Evolutionary conservation across 306 rosid genomes (phyloP).

Genomic region (Rosa persica): DNA sequence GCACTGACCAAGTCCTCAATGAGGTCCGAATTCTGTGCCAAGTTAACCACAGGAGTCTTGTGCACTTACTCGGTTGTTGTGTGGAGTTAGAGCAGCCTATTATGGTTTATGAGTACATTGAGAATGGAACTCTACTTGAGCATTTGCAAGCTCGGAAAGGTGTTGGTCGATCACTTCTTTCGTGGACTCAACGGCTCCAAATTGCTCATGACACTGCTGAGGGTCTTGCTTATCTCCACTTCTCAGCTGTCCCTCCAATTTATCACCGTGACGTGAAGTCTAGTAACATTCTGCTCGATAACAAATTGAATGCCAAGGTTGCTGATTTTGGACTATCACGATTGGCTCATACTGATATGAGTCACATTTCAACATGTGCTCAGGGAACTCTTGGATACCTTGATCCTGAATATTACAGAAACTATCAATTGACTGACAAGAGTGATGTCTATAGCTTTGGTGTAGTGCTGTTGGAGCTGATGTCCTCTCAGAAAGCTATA

Average conservation of each 20-base stretch:
- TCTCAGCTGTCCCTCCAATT: constrained; percentile 73
- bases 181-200: constrained; percentile 60
- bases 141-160: constrained; percentile 45
- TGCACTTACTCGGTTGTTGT: constrained; percentile 70
- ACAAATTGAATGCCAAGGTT: constrained; percentile 61
- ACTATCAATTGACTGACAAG: constrained; percentile 66
- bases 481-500: constrained; percentile 71
- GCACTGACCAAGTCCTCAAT: constrained; percentile 76
- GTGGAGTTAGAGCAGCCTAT: constrained; percentile 78
- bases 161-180: constrained; percentile 21
- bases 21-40: constrained; percentile 87
- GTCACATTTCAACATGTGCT: constrained; percentile 79
- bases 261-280: constrained; percentile 85
- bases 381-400: constrained; percentile 80
- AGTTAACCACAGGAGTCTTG: constrained; percentile 81
- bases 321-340: constrained; percentile 71
- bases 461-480: constrained; percentile 61
- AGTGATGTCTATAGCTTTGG: constrained; percentile 80
- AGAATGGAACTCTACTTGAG: constrained; percentile 67
- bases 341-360: constrained; percentile 72
- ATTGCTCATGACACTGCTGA: constrained; percentile 65
- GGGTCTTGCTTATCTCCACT: constrained; percentile 73
- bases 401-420: constrained; percentile 73
- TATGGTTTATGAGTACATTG: constrained; percentile 78
- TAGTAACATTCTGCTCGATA: constrained; percentile 61